phyloP scores from a whole-genome alignment of 176 grass and related monocot genomes.

The Aegilops sharonensis region DNA sequence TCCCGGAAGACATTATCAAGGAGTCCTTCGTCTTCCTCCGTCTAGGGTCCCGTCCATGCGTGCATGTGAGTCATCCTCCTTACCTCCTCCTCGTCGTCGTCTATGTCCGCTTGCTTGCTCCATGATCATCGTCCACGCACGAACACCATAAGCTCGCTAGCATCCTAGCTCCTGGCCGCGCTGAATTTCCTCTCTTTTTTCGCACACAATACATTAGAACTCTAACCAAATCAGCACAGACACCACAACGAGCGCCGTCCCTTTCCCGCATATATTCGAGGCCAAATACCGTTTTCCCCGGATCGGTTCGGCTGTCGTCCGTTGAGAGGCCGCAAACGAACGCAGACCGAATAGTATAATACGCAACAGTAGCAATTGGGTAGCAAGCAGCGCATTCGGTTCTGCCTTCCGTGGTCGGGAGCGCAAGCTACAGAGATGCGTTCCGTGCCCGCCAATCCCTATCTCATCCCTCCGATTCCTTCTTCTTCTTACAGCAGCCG shows the following conservation, averaged over 20 bases:
- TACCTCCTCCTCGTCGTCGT: background rate
- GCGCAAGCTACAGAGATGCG: background rate
- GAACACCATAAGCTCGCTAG: background rate
- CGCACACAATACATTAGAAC: background rate
- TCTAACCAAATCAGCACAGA: background rate
- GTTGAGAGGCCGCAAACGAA: background rate
- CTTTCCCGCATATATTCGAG: background rate
- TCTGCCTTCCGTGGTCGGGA: slow-evolving; percentile 25
- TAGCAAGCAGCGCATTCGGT: background rate
- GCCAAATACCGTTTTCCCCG: background rate
- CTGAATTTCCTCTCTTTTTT: too few species aligned
- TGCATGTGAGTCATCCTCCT: slow-evolving; percentile 1
- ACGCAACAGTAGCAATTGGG: background rate
- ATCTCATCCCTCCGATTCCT: background rate
- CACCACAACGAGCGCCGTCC: background rate
- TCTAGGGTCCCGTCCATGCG: background rate
- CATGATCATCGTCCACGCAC: background rate
- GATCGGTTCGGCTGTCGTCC: background rate
- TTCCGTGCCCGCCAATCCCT: background rate
- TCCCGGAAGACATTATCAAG: background rate
- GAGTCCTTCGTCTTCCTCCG: background rate
- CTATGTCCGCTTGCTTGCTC: background rate
- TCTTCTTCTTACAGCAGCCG: background rate
- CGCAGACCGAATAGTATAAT: background rate
- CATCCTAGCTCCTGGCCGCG: too few species aligned